phyloP scores from a whole-genome alignment of 495 filamentous ascomycete species.

The Penicillium chermesinum region DNA sequence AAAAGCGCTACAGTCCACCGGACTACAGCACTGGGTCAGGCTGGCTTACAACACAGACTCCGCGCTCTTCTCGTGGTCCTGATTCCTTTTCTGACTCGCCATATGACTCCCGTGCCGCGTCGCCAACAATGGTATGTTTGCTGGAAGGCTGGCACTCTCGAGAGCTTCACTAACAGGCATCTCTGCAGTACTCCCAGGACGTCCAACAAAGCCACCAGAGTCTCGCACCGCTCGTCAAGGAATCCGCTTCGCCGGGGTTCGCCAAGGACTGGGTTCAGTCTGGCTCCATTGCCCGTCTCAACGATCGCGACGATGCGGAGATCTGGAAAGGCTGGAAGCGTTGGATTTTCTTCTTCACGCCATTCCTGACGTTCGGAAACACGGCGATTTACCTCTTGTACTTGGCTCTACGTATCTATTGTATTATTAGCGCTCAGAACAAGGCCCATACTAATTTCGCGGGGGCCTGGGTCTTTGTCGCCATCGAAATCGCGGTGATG shows the following conservation, averaged over 20 bases:
- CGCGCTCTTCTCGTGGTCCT: slow-evolving; percentile 14
- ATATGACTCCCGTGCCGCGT: slow-evolving; percentile 25
- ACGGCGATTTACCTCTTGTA: slow-evolving; percentile 34
- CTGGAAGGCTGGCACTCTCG: not conserved
- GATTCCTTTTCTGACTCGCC: slow-evolving; percentile 19
- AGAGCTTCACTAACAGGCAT: slow-evolving; percentile 8
- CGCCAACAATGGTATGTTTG: slow-evolving; percentile 24
- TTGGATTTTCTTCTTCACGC: slow-evolving; percentile 30
- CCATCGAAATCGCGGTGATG: slow-evolving; percentile 32
- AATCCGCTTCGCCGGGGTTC: not conserved
- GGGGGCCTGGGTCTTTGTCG: slow-evolving; percentile 39
- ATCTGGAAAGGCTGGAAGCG: slow-evolving; percentile 41
- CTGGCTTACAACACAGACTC: slow-evolving; percentile 14
- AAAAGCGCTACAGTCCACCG: slow-evolving; percentile 8
- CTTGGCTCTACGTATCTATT: slow-evolving; percentile 35
- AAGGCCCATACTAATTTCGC: slow-evolving; percentile 18
- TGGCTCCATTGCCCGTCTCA: slow-evolving; percentile 29
- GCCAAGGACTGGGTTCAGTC: slow-evolving; percentile 27
- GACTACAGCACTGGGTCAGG: slow-evolving; percentile 11
- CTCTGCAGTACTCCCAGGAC: slow-evolving; percentile 12
- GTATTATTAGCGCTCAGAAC: slow-evolving; percentile 35
- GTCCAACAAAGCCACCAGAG: slow-evolving; percentile 22
- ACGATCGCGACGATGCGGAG: slow-evolving; percentile 39
- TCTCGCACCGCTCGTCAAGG: slow-evolving; percentile 26
- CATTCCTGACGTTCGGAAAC: slow-evolving; percentile 35